Evolutionary conservation across 164 flowering plant species (phyloP), one percentile per base, ranked within the genome.

Genomic region (Protea cynaroides): DNA sequence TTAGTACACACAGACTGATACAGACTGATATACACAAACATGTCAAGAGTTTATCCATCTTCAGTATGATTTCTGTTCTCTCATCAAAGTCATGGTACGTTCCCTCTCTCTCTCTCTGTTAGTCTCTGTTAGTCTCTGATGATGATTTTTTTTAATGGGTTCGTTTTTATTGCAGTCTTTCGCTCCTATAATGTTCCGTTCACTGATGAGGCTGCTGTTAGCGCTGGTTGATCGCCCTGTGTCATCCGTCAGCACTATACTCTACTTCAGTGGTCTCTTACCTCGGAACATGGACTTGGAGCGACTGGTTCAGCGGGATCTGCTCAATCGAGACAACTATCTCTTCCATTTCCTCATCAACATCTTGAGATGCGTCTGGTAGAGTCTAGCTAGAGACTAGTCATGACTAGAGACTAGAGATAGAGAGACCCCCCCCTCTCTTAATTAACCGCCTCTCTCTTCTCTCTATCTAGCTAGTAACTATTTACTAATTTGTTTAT

Each of bases 281-380:
- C 92, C 92, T 9, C 81, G 82, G 56, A 71, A 74, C 59, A 7
- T 44, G 49, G 58, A 67, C 40, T 59, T 81, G 65, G 79, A 75
- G 64, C 52, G 85, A 46, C 15, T 80, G 61, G 85, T 84, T 22
- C 80, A 73, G 34, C 71, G 24, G 12, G 81, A 84, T 25, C 55
- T 87, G 63, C 76, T 82, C 7, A 65, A 71, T 29, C 63, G 37
- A 7, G 82, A 81, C 13, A 84, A 83, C 63, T 74, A 79, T 46
- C 65, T 87, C 19, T 80, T 84, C 68, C 81, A 80, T 73, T 81
- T 84, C 65, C 66, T 86, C 61, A 69, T 84, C 65, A 79, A 73
- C 65, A 56, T 83, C 56, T 65, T 87, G 74, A 76, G 86, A 64
- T 87, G 92, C 43, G 77, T 84, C 60, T 85, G 86, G 80, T 84